phyloP scores from a whole-genome alignment of 352 stramenopile species.

The Saprolegnia diclina region DNA sequence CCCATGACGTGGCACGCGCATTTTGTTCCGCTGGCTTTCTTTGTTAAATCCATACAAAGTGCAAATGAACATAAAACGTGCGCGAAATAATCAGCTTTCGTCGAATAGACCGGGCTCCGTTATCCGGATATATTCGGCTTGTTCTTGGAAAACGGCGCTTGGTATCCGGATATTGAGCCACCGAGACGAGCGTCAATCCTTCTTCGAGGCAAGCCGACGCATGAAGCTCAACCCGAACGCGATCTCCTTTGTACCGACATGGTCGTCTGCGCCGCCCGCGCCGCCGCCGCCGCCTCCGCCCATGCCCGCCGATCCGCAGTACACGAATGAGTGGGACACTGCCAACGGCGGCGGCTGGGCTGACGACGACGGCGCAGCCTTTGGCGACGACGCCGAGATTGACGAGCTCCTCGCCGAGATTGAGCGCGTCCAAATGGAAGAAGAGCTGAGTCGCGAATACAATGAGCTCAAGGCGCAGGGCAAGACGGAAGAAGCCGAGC shows the following conservation, averaged over 20 bases:
- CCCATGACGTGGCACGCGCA: background rate
- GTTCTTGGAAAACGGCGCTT: background rate
- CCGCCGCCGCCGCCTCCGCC: background rate
- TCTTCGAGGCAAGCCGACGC: background rate
- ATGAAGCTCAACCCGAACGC: conserved; percentile 28
- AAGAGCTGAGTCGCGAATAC: conserved; percentile 17
- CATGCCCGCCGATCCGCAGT: no score
- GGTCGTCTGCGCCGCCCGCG: background rate
- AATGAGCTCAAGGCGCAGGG: conserved; percentile 20
- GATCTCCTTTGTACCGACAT: conserved; percentile 11
- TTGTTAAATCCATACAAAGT: background rate
- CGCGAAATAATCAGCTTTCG: background rate
- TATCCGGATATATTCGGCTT: background rate
- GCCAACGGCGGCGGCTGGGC: background rate
- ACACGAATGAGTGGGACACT: conserved; percentile 9
- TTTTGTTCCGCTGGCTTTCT: background rate
- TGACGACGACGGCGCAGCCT: conserved; percentile 1
- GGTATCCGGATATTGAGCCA: conserved; percentile 1
- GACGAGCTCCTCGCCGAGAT: conserved; percentile 24
- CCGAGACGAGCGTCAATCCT: background rate
- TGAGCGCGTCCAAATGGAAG: conserved; percentile 25
- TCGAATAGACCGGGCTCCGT: background rate
- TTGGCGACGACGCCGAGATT: conserved; percentile 13
- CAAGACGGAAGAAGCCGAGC: conserved; percentile 20
- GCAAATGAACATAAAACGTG: background rate